These are phyloP conservation scores for Apiospora saccharicola DNA, from an alignment of 2,329 filamentous ascomycete genomes.

Conservation along the genomic window DNA sequence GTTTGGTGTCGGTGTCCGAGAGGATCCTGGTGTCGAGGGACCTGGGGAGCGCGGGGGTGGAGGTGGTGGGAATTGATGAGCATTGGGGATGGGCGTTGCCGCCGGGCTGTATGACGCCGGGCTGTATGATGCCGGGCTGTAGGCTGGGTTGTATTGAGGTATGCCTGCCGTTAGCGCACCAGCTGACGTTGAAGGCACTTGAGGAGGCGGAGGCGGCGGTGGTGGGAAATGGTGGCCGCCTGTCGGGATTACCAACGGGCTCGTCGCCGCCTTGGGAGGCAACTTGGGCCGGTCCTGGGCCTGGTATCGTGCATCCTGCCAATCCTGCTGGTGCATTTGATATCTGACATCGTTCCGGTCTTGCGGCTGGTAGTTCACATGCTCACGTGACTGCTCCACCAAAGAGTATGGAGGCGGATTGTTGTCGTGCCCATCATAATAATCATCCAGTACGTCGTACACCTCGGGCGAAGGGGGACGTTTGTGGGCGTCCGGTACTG, in stretches of 20 bases:
- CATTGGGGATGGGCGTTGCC: background rate
- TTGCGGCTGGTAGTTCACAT: background rate
- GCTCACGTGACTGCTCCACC: conserved; percentile 12
- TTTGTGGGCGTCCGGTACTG: background rate
- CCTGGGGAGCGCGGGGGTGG: background rate
- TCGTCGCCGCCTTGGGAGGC: conserved; percentile 17
- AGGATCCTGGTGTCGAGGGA: background rate
- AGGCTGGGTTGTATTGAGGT: background rate
- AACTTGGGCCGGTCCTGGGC: background rate
- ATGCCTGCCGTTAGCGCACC: background rate
- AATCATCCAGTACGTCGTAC: background rate
- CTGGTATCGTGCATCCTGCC: background rate
- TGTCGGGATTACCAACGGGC: background rate
- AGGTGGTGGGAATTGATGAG: background rate
- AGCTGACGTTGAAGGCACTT: background rate
- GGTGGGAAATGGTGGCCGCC: conserved; percentile 6
- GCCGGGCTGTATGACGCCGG: background rate
- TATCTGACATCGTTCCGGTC: background rate
- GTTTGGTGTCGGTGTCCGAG: background rate
- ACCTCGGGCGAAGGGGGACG: conserved; percentile 15
- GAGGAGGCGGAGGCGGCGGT: background rate
- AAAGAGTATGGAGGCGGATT: conserved; percentile 13
- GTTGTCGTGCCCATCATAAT: background rate
- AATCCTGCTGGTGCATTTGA: background rate
- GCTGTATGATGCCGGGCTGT: background rate